These are phyloP conservation scores for Lizonia empirigonia DNA, from an alignment of 2,329 filamentous ascomycete species.

Conservation along the genomic window DNA sequence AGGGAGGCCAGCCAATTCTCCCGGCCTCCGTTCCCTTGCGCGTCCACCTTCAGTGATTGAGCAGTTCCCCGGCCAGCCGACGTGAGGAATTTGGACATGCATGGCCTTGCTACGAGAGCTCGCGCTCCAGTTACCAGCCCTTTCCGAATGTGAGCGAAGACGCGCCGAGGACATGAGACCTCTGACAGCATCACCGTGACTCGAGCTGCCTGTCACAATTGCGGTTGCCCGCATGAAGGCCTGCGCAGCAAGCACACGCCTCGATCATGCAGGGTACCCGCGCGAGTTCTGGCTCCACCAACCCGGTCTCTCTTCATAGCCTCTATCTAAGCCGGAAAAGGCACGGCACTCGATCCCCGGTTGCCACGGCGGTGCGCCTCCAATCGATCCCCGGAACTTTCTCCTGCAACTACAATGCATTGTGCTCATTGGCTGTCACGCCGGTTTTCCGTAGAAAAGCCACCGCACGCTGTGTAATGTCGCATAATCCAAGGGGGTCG, in stretches of 20 bases:
- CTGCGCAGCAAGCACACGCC: constrained; percentile 29
- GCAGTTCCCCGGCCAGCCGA: constrained; percentile 4
- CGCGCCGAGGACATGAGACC: constrained; percentile 5
- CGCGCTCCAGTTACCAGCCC: not conserved
- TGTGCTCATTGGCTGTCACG: constrained; percentile 22
- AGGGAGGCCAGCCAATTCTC: constrained; percentile 23
- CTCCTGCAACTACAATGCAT: constrained; percentile 14
- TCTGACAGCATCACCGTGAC: constrained; percentile 10
- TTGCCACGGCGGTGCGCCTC: constrained; percentile 25
- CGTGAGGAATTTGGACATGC: constrained; percentile 8
- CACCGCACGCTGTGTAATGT: constrained; percentile 21
- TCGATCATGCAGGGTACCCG: constrained; percentile 21
- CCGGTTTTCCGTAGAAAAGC: constrained; percentile 1
- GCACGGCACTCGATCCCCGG: constrained; percentile 32
- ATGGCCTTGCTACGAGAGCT: not conserved
- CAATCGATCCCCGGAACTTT: constrained; percentile 13
- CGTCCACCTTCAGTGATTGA: constrained; percentile 6
- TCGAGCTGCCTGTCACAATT: constrained; percentile 17
- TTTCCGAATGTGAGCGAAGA: not conserved
- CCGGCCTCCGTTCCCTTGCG: constrained; percentile 20
- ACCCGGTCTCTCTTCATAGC: constrained; percentile 19
- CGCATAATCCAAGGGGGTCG: constrained; percentile 3
- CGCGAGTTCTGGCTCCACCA: constrained; percentile 24
- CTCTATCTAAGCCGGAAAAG: constrained; percentile 11
- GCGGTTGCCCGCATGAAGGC: constrained; percentile 30